Evolutionary conservation across 345 rosid species (phyloP).

Genomic region (Brassica carinata): DNA sequence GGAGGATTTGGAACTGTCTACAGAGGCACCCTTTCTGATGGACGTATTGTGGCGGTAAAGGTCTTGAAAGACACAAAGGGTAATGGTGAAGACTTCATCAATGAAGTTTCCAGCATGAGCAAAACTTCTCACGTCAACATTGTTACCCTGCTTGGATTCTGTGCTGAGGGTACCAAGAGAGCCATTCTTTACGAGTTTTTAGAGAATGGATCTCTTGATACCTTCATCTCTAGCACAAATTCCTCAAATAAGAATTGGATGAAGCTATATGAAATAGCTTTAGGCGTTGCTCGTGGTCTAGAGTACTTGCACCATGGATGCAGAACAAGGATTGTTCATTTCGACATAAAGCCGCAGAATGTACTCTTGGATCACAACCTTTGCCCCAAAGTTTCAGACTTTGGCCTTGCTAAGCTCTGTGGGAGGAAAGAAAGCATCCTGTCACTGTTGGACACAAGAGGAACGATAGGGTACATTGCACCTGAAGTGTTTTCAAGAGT

Average conservation of each 20-base stretch:
- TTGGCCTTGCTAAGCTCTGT: slow-evolving; percentile 56
- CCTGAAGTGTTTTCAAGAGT: slow-evolving; percentile 45
- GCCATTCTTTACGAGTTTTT: slow-evolving; percentile 47
- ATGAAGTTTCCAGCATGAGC: slow-evolving; percentile 53
- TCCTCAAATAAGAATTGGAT: background rate
- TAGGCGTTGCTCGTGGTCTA: slow-evolving; percentile 55
- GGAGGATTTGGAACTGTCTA: slow-evolving; percentile 39
- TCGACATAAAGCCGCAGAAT: slow-evolving; percentile 55
- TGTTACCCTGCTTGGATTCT: slow-evolving; percentile 46
- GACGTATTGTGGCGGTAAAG: slow-evolving; percentile 33
- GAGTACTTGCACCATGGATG: slow-evolving; percentile 61
- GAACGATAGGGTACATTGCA: slow-evolving; percentile 54
- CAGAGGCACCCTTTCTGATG: slow-evolving; percentile 33
- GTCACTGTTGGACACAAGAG: slow-evolving; percentile 44
- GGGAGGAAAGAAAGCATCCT: slow-evolving; percentile 39
- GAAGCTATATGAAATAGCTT: slow-evolving; percentile 21
- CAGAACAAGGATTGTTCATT: slow-evolving; percentile 51
- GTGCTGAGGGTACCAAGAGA: slow-evolving; percentile 41
- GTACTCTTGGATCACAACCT: slow-evolving; percentile 45
- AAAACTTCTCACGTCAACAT: slow-evolving; percentile 56
- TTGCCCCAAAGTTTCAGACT: slow-evolving; percentile 51
- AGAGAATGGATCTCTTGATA: slow-evolving; percentile 49
- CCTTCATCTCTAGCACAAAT: slow-evolving; percentile 11
- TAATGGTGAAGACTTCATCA: slow-evolving; percentile 47
- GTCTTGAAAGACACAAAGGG: slow-evolving; percentile 24